These are phyloP conservation scores for Fragaria iinumae DNA, from an alignment of 306 rosid species.

Conservation along the genomic window DNA sequence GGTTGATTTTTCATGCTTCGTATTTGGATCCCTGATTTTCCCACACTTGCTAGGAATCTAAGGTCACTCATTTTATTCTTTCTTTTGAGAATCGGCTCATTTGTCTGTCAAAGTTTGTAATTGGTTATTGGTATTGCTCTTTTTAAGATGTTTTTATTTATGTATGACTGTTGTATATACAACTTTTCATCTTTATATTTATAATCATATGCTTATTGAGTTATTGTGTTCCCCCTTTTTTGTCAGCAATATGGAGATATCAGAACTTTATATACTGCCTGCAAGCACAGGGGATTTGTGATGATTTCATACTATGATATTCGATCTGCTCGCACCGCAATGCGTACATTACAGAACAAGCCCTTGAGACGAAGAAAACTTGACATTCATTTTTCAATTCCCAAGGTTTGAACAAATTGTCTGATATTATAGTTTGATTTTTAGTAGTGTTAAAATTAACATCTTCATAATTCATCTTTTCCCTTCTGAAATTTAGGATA, in stretches of 20 bases:
- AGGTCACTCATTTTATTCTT: not conserved
- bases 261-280: slow-evolving; percentile 88
- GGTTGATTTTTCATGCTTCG: not conserved
- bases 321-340: slow-evolving; percentile 92
- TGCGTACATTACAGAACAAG: slow-evolving; percentile 88
- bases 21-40: not conserved
- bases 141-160: not conserved
- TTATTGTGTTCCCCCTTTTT: slow-evolving; percentile 18
- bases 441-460: slow-evolving; percentile 7
- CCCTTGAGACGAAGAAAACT: slow-evolving; percentile 92
- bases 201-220: slow-evolving; percentile 19
- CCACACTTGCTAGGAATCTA: not conserved
- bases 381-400: slow-evolving; percentile 96
- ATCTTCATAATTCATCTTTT: slow-evolving; percentile 24
- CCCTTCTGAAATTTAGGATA: slow-evolving; percentile 58
- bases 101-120: not conserved
- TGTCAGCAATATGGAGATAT: slow-evolving; percentile 86
- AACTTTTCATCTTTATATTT: slow-evolving; percentile 1
- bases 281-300: slow-evolving; percentile 97
- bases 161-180: not conserved
- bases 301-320: slow-evolving; percentile 96
- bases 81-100: not conserved
- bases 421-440: slow-evolving; percentile 9
- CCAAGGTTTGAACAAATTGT: slow-evolving; percentile 59
- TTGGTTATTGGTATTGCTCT: slow-evolving; percentile 5